Conservation (phyloP, 164 flowering plant genomes). For the Piper betle region DNA sequence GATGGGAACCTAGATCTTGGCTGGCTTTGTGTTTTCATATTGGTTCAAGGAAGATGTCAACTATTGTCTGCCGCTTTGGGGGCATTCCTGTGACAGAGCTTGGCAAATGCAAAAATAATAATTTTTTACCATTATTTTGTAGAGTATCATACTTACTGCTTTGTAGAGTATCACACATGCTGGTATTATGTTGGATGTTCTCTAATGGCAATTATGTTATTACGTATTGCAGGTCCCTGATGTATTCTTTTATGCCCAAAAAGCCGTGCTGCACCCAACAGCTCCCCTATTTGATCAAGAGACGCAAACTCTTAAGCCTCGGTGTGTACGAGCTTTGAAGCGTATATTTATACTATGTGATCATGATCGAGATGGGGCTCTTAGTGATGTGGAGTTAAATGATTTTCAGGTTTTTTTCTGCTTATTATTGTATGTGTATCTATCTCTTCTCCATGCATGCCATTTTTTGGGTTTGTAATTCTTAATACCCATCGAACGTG, state of each 20-base stretch:
- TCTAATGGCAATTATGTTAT: too few relatives aligned
- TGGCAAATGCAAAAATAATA: too few relatives aligned
- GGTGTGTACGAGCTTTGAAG: constrained; percentile 60
- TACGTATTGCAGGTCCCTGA: constrained; percentile 59
- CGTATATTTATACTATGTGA: constrained; percentile 72
- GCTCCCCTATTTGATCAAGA: constrained; percentile 69
- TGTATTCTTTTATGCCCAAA: constrained; percentile 97
- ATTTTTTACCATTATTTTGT: too few relatives aligned
- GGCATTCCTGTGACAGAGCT: too few relatives aligned
- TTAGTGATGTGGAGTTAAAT: constrained; percentile 57
- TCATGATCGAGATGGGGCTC: constrained; percentile 57
- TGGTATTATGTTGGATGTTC: too few relatives aligned
- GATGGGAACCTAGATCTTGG: too few relatives aligned
- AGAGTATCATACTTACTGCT: too few relatives aligned
- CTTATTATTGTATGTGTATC: not conserved
- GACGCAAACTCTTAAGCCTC: constrained; percentile 42
- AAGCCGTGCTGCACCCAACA: constrained; percentile 73
- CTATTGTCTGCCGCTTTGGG: too few relatives aligned
- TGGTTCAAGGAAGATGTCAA: too few relatives aligned
- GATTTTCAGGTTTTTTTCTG: constrained; percentile 73
- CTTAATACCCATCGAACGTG: constrained; percentile 2
- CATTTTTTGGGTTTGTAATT: not conserved
- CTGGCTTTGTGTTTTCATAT: too few relatives aligned
- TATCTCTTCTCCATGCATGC: not conserved
- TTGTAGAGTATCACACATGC: too few relatives aligned